Evolutionary conservation across 2,329 filamentous ascomycete species (phyloP).

Genomic region (Colletotrichum zoysiae): DNA sequence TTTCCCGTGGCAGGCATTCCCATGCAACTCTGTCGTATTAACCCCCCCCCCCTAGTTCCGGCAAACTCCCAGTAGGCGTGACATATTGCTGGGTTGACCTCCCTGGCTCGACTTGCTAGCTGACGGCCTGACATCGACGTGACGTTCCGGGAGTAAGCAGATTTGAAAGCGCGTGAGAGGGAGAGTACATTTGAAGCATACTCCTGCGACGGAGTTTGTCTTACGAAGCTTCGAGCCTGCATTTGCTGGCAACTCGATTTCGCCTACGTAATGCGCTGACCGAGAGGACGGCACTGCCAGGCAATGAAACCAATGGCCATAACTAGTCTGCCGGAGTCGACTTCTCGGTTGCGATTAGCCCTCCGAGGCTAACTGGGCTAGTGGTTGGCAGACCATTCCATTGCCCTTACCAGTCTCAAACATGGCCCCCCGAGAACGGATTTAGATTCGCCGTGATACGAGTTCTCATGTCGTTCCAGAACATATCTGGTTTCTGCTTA

Average conservation of each 20-base stretch:
- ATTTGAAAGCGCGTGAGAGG: constrained; percentile 27
- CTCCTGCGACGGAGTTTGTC: constrained; percentile 11
- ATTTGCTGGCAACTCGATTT: constrained; percentile 4
- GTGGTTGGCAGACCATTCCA: constrained; percentile 15
- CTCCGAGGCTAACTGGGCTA: not conserved
- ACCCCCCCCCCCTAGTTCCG: not conserved
- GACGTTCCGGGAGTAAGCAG: constrained; percentile 8
- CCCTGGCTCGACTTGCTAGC: not conserved
- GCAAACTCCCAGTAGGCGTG: constrained; percentile 16
- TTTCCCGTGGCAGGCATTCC: not conserved
- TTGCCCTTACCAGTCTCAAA: not conserved
- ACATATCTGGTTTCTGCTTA: constrained; percentile 1
- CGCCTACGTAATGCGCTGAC: constrained; percentile 4
- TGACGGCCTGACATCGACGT: constrained; percentile 7
- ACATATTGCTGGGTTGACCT: constrained; percentile 8
- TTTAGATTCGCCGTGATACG: constrained; percentile 22
- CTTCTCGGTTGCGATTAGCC: not conserved
- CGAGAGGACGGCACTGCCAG: too few relatives aligned
- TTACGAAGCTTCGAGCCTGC: constrained; percentile 16
- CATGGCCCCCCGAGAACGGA: not conserved
- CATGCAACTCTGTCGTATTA: not conserved
- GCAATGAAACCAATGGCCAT: not conserved
- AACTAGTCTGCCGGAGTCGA: not conserved
- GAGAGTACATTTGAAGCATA: not conserved
- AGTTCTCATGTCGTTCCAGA: constrained; percentile 27